These are phyloP conservation scores for Albifimbria verrucaria DNA, from an alignment of 2,329 filamentous ascomycete genomes.

Conservation along the genomic window DNA sequence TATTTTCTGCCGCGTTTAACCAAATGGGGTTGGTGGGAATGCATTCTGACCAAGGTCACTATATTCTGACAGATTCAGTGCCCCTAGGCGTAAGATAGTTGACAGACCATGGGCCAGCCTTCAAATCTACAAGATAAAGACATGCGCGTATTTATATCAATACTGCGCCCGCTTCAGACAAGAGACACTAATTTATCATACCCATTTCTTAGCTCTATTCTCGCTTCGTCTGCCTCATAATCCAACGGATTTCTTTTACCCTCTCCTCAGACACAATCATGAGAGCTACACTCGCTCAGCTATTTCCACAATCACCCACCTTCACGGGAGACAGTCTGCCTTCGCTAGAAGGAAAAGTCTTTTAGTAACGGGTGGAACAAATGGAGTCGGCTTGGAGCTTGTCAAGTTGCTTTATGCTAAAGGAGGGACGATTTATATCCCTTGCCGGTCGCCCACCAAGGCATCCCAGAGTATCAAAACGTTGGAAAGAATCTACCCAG, in stretches of 20 bases:
- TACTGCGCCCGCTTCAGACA: background rate
- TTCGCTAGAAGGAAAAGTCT: slow-evolving; percentile 27
- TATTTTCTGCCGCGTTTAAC: background rate
- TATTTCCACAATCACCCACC: background rate
- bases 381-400: slow-evolving; percentile 44
- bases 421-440: slow-evolving; percentile 48
- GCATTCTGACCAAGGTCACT: background rate
- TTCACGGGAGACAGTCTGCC: background rate
- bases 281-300: background rate
- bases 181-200: background rate
- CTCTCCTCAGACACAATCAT: background rate
- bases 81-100: no score
- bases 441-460: slow-evolving; percentile 38
- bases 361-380: slow-evolving; percentile 38
- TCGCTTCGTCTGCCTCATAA: no score
- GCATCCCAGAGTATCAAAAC: slow-evolving; percentile 34
- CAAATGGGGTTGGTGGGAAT: background rate
- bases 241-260: background rate
- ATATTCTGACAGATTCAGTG: background rate
- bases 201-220: no score
- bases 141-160: no score
- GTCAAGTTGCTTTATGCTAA: slow-evolving; percentile 46
- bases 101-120: no score
- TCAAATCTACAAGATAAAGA: no score
- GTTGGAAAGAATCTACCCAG: slow-evolving; percentile 29